Conservation (phyloP, 164 flowering plant species). For the Aristolochia californica region DNA sequence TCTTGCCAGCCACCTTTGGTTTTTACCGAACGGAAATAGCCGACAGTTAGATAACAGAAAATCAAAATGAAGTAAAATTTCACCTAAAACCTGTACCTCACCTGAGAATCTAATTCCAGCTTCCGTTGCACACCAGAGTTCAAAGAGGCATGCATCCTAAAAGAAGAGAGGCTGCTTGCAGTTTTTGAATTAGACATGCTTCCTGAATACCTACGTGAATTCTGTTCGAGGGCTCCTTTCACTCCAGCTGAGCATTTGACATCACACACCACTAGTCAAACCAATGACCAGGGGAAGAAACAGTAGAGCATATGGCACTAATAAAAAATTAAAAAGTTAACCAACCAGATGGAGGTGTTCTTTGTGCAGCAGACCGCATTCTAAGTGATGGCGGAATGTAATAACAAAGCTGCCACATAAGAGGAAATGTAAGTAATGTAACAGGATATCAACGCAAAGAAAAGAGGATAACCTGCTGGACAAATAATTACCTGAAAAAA, state of each 20-base stretch:
- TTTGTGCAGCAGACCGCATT: constrained; percentile 30
- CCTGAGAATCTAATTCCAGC: constrained; percentile 61
- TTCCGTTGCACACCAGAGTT: constrained; percentile 69
- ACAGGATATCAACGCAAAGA: background rate
- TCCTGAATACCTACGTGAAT: background rate
- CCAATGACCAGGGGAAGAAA: background rate
- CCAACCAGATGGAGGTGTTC: constrained; percentile 86
- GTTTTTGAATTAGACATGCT: constrained; percentile 34
- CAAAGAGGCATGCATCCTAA: too few species aligned
- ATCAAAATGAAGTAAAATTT: background rate
- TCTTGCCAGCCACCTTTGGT: constrained; percentile 36
- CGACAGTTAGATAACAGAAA: background rate
- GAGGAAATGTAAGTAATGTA: background rate
- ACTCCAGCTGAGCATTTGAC: constrained; percentile 4
- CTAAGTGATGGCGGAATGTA: constrained; percentile 94
- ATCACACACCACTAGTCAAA: background rate
- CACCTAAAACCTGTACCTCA: constrained; percentile 5
- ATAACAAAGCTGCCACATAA: constrained; percentile 58
- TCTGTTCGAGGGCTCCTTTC: constrained; percentile 8
- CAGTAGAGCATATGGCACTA: background rate
- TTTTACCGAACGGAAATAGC: background rate
- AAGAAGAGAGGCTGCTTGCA: constrained; percentile 23
- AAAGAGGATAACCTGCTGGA: background rate
- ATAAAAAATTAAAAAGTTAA: background rate
- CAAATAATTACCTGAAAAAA: constrained; percentile 47